A percentile compares a stretch with the other conserved stretches of the same genome.
Conservation (phyloP, 148 eudicot species). For the Talinum fruticosum region DNA sequence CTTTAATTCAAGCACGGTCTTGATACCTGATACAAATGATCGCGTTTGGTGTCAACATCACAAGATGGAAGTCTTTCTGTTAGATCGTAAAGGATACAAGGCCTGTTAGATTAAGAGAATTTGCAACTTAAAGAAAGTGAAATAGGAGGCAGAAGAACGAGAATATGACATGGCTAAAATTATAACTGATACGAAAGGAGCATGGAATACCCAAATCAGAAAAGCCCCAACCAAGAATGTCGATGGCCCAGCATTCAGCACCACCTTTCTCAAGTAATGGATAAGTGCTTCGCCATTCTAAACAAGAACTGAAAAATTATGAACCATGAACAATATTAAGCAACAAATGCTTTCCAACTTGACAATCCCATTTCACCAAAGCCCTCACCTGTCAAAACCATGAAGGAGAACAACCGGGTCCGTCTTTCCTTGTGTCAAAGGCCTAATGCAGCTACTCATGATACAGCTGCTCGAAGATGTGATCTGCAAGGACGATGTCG, state of each 20-base stretch:
- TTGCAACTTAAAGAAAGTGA: neutral
- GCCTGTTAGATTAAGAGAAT: slow-evolving; percentile 4
- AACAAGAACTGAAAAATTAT: slow-evolving; percentile 79
- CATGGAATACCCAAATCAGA: slow-evolving; percentile 63
- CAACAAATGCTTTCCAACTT: neutral
- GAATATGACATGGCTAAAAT: neutral
- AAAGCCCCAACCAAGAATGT: slow-evolving; percentile 98
- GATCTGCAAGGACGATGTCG: slow-evolving; percentile 38
- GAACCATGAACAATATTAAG: slow-evolving; percentile 21
- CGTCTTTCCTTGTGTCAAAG: slow-evolving; percentile 38
- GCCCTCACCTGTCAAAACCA: slow-evolving; percentile 80
- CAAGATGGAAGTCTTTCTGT: slow-evolving; percentile 67
- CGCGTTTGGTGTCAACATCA: slow-evolving; percentile 76
- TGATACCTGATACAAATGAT: slow-evolving; percentile 82
- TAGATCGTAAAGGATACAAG: slow-evolving; percentile 7
- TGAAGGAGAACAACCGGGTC: slow-evolving; percentile 85
- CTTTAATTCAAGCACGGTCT: neutral
- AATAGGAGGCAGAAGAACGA: neutral
- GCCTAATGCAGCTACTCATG: slow-evolving; percentile 91
- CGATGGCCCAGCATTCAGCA: slow-evolving; percentile 84
- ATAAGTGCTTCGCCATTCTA: slow-evolving; percentile 82
- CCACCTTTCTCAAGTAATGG: slow-evolving; percentile 92
- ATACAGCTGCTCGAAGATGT: slow-evolving; percentile 46
- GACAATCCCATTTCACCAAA: neutral
- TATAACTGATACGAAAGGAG: neutral